Evolutionary conservation across 192 early-diverging fungal genomes (phyloP).

Genomic region (Jimgerdemannia flammicorona): DNA sequence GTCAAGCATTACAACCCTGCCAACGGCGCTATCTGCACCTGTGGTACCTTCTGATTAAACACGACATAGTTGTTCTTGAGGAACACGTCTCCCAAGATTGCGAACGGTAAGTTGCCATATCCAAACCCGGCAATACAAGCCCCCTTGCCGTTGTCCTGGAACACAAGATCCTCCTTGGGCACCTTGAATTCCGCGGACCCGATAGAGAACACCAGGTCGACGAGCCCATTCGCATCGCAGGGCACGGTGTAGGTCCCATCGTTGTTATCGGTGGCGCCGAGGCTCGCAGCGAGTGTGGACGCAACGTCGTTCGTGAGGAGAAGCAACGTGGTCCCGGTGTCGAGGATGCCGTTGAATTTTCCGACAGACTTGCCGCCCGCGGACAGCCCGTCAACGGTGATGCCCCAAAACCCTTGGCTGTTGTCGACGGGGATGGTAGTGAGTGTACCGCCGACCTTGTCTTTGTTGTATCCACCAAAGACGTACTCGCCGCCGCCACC

Average conservation of each 20-base stretch:
- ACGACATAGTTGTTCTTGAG: no score
- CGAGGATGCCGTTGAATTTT: slow-evolving; percentile 33
- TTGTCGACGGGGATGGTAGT: slow-evolving; percentile 38
- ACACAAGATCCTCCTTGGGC: slow-evolving; percentile 34
- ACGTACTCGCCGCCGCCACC: slow-evolving; percentile 38
- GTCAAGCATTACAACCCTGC: no score
- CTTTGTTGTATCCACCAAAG: slow-evolving; percentile 40
- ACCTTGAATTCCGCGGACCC: slow-evolving; percentile 29
- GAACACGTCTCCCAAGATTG: slow-evolving; percentile 43
- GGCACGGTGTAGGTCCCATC: slow-evolving; percentile 20
- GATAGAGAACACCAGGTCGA: slow-evolving; percentile 29
- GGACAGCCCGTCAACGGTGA: slow-evolving; percentile 7
- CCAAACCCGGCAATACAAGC: slow-evolving; percentile 35
- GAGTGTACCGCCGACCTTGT: slow-evolving; percentile 33
- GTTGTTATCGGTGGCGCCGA: slow-evolving; percentile 15
- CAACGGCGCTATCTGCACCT: no score
- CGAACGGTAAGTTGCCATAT: slow-evolving; percentile 20
- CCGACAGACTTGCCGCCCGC: neutral
- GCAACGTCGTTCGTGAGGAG: slow-evolving; percentile 23
- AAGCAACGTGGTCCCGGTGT: slow-evolving; percentile 39
- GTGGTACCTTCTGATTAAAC: no score
- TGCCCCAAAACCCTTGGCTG: slow-evolving; percentile 21
- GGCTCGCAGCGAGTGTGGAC: slow-evolving; percentile 13
- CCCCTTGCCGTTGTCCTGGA: slow-evolving; percentile 1
- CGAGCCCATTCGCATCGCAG: slow-evolving; percentile 18